Conservation (phyloP, 176 grass and related monocot species). For the Triticum aestivum region DNA sequence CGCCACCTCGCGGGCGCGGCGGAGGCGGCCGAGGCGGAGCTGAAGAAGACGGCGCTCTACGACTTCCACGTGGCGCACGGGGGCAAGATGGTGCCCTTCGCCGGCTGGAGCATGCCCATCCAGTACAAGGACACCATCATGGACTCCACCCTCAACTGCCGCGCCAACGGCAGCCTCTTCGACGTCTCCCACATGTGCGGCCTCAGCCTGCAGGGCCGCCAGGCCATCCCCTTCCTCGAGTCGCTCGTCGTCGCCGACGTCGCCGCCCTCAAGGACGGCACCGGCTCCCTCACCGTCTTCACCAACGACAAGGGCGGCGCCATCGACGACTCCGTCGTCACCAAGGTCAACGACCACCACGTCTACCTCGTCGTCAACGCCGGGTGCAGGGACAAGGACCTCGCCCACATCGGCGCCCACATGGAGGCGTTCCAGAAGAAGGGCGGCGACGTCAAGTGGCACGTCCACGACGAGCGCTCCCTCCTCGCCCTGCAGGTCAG, state of each 20-base stretch:
- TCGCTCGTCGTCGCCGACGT: conserved; percentile 87
- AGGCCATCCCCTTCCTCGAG: conserved; percentile 79
- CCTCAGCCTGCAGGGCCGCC: conserved; percentile 64
- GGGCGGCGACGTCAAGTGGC: conserved; percentile 77
- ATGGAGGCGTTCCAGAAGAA: conserved; percentile 82
- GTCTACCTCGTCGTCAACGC: conserved; percentile 97
- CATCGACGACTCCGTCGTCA: conserved; percentile 83
- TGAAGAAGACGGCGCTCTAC: conserved; percentile 93
- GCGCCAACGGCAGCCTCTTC: conserved; percentile 77
- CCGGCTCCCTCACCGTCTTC: conserved; percentile 79
- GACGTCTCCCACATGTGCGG: conserved; percentile 98
- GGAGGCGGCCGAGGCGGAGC: conserved; percentile 61
- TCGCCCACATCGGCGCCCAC: conserved; percentile 83
- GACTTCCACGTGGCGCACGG: conserved; percentile 88
- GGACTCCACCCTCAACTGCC: conserved; percentile 97
- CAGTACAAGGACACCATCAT: conserved; percentile 99
- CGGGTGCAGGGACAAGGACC: conserved; percentile 92
- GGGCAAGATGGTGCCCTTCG: conserved; percentile 98
- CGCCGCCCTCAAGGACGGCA: conserved; percentile 60
- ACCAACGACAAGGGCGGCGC: conserved; percentile 85
- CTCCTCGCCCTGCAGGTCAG: conserved; percentile 87
- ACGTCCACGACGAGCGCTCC: conserved; percentile 93
- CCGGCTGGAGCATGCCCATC: conserved; percentile 97
- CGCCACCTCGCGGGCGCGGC: conserved; percentile 64
- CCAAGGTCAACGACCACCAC: conserved; percentile 78